Base-by-base conservation (phyloP, 1,284 basidiomycete species). In the Caloboletus inedulis region DNA sequence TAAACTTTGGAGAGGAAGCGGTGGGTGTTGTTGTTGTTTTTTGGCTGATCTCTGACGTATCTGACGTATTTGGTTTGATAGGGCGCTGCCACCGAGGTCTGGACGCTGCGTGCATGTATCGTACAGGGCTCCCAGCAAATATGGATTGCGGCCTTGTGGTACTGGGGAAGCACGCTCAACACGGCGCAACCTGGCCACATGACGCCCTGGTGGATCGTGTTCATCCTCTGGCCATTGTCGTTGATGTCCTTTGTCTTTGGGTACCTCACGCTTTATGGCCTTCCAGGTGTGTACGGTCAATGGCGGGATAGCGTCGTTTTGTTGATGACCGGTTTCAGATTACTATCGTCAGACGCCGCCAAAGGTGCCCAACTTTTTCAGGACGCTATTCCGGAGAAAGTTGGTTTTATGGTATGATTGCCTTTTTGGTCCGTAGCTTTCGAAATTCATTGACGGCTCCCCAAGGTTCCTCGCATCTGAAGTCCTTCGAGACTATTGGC, bases 1-100 rank as follows among this genome's bases (percentile, higher is more conserved):
- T 94, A 59, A 96, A 96, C 73, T 96, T 95, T 69, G 93, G 93
- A 72, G 93, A 96, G 75, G 93, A 95, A 79, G 93, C 92, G 30
- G 90, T 87, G 68, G 35, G 82, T 73, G 23, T 43, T 33, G 3
- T 27, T 23, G n/a, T 50, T 41, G 25, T 9, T 36, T 18, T 27
- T 21, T n/a, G 5, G 4, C 8, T 44, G 23, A 46, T 7, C 33
- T 25, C 12, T 36, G 21, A 21, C 19, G 13, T 51, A 34, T 51
- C 58, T 61, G 49, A 65, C 45, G 43, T 37, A 41, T 47, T 41
- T 49, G 25, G 25, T 36, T 51, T 35, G 51, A 25, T 59, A 87
- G 85, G 88, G 93, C 64, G 91, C 93, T 49, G 90, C 91, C 1
- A 94, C 92, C 3, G 91, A 96, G 69, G 84, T 94, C 14, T 96